Conservation (phyloP, 331 rosid species). For the Phaseolus coccineus region DNA sequence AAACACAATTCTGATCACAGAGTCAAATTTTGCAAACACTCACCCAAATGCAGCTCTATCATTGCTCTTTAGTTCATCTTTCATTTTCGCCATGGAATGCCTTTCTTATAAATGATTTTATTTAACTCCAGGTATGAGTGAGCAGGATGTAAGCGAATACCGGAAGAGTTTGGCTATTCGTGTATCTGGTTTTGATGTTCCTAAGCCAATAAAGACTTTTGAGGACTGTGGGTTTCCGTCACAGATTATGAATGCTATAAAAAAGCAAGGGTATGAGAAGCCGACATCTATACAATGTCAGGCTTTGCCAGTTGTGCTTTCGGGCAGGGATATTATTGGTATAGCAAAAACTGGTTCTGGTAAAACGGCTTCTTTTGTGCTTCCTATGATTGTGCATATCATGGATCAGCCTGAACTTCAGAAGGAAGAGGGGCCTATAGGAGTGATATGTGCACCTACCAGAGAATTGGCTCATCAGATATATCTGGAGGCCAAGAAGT, state of each 20-base stretch:
- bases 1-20: background rate
- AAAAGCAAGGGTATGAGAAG: conserved; percentile 89
- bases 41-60: background rate
- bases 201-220: conserved; percentile 83
- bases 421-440: conserved; percentile 98
- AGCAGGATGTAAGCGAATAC: conserved; percentile 82
- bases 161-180: conserved; percentile 90
- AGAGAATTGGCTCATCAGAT: conserved; percentile 96
- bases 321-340: conserved; percentile 92
- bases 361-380: conserved; percentile 97
- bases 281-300: conserved; percentile 96
- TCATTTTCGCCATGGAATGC: conserved; percentile 5
- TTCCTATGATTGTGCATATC: conserved; percentile 95
- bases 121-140: conserved; percentile 74
- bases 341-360: conserved; percentile 99
- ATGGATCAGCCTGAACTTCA: conserved; percentile 98
- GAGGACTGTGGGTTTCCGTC: conserved; percentile 81
- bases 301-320: conserved; percentile 85
- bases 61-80: background rate
- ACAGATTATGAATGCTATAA: conserved; percentile 85
- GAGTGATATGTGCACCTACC: conserved; percentile 97
- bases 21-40: background rate
- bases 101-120: background rate
- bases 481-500: conserved; percentile 85
- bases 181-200: conserved; percentile 88